Percentiles rank a stretch among this genome's conserved stretches.
Conservation (phyloP, 2,329 filamentous ascomycete species). For the Colletotrichum higginsianum region DNA sequence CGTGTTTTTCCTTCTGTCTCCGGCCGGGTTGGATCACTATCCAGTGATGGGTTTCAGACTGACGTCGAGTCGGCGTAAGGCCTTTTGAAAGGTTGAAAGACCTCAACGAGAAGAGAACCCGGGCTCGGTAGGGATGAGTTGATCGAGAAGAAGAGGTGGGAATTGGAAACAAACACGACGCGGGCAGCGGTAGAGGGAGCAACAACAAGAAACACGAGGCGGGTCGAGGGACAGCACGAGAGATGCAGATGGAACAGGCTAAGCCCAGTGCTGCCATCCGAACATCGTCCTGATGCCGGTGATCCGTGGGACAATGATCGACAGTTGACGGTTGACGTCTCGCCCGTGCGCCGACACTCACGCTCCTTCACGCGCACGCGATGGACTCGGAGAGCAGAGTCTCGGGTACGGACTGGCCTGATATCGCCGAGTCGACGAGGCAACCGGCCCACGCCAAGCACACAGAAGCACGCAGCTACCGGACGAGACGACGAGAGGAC, state of each 20-base stretch:
- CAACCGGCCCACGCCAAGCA: constrained; percentile 28
- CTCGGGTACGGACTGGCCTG: constrained; percentile 39
- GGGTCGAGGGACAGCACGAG: neutral
- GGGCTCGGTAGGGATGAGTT: neutral
- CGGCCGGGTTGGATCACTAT: neutral
- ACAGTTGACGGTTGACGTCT: constrained; percentile 31
- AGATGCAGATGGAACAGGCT: neutral
- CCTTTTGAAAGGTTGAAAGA: neutral
- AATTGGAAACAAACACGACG: neutral
- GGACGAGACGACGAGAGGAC: constrained; percentile 18
- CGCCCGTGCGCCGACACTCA: constrained; percentile 28
- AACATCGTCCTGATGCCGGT: constrained; percentile 34
- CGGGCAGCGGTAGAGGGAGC: neutral
- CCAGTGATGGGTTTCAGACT: constrained; percentile 14
- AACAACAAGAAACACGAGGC: neutral
- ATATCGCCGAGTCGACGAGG: constrained; percentile 34
- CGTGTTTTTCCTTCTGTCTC: constrained; percentile 1
- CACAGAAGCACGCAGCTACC: constrained; percentile 30
- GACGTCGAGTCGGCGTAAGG: constrained; percentile 29
- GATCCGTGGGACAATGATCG: constrained; percentile 37
- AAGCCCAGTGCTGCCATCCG: constrained; percentile 33
- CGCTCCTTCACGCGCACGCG: constrained; percentile 14
- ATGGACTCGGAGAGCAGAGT: neutral
- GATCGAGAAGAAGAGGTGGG: neutral
- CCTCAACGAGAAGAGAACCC: neutral